Percentiles rank a stretch among this genome's conserved stretches.
phyloP scores from a whole-genome alignment of 306 rosid species.

The Cucurbita moschata region DNA sequence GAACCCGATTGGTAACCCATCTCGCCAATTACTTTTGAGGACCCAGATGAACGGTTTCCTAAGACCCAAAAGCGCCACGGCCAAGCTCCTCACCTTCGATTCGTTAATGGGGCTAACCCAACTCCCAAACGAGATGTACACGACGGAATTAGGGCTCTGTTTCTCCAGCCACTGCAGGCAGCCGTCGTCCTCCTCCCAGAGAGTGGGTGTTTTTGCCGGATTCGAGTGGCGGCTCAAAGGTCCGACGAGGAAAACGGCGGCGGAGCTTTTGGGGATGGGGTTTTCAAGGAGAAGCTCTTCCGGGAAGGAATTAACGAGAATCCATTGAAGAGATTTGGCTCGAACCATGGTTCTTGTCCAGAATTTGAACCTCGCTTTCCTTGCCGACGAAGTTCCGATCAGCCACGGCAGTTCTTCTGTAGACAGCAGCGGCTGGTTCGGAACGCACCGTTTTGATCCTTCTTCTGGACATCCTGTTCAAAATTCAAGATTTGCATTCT shows the following conservation, averaged over 20 bases:
- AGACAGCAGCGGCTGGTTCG: constrained; percentile 31
- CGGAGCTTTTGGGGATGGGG: not conserved
- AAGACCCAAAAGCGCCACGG: constrained; percentile 42
- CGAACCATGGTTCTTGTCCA: constrained; percentile 67
- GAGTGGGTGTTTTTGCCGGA: constrained; percentile 21
- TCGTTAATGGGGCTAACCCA: constrained; percentile 80
- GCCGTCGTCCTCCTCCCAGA: constrained; percentile 64
- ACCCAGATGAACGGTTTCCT: constrained; percentile 71
- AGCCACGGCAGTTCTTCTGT: constrained; percentile 76
- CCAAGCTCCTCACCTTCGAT: constrained; percentile 34
- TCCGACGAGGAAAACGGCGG: constrained; percentile 28
- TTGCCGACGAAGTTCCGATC: constrained; percentile 46
- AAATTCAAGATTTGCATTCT: too few species aligned
- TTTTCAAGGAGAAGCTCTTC: constrained; percentile 22
- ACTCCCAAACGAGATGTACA: constrained; percentile 78
- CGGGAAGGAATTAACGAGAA: constrained; percentile 53
- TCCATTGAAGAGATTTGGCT: constrained; percentile 36
- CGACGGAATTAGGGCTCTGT: constrained; percentile 26
- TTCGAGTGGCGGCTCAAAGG: constrained; percentile 18
- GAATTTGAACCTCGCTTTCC: constrained; percentile 55
- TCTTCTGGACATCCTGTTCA: constrained; percentile 38
- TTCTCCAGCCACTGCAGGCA: constrained; percentile 56
- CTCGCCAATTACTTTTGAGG: constrained; percentile 34
- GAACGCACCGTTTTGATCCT: constrained; percentile 18
- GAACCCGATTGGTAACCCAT: constrained; percentile 46